phyloP scores from a whole-genome alignment of 345 rosid species.

The Barbarea vulgaris region DNA sequence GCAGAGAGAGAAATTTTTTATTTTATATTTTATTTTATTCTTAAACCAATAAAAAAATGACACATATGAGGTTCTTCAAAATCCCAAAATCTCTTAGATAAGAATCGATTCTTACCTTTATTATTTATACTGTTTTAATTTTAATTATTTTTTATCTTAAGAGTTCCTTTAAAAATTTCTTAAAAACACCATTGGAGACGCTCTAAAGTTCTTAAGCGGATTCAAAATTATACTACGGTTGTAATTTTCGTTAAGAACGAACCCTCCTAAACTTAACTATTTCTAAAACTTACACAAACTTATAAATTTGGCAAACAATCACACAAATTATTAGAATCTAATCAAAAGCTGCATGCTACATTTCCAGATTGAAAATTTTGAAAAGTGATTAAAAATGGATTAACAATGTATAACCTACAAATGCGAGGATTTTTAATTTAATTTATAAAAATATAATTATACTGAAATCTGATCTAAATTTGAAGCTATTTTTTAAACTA shows the following conservation, averaged over 20 bases:
- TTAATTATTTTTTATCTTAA: too few relatives aligned
- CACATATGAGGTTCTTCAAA: too few relatives aligned
- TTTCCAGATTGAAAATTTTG: neutral
- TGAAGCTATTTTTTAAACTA: neutral
- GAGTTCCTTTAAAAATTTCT: too few relatives aligned
- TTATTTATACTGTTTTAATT: too few relatives aligned
- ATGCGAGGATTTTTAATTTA: neutral
- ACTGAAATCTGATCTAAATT: neutral
- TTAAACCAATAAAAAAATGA: too few relatives aligned
- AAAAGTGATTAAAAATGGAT: too few relatives aligned
- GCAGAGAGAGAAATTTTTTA: too few relatives aligned
- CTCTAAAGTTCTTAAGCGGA: neutral
- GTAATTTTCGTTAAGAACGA: neutral
- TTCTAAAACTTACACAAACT: neutral
- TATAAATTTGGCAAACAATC: neutral
- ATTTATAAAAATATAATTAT: neutral
- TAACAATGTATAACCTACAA: neutral
- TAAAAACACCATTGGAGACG: too few relatives aligned
- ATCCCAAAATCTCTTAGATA: too few relatives aligned
- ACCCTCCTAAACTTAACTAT: neutral
- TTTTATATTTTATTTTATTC: too few relatives aligned
- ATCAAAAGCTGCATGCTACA: neutral
- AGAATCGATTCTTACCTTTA: too few relatives aligned
- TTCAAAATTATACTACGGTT: neutral
- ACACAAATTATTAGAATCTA: neutral